phyloP scores from a whole-genome alignment of 768 basidiomycete species.

The Termitomyces sp. region DNA sequence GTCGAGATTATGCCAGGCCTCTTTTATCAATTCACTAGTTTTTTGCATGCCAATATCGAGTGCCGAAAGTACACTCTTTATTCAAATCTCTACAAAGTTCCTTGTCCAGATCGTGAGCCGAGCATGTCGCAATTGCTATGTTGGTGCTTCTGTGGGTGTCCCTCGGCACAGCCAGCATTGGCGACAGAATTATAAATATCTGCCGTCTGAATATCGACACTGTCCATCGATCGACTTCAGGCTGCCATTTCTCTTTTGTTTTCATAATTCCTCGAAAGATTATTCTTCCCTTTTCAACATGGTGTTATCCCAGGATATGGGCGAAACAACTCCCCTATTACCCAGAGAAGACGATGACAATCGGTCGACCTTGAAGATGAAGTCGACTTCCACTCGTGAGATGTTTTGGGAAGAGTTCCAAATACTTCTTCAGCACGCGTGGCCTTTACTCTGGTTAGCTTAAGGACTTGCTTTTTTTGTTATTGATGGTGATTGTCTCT shows the following conservation, averaged over 20 bases:
- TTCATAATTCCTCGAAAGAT: neutral
- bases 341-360: neutral
- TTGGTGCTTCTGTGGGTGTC: too few species aligned
- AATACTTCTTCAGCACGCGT: conserved; percentile 1
- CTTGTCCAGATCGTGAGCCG: too few species aligned
- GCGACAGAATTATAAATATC: too few species aligned
- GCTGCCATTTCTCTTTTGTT: neutral
- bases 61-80: too few species aligned
- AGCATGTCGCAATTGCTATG: too few species aligned
- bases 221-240: too few species aligned
- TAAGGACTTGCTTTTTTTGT: neutral
- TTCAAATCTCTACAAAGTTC: neutral
- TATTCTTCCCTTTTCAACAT: neutral
- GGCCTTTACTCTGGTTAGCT: conserved; percentile 10
- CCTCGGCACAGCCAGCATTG: too few species aligned
- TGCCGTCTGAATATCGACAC: too few species aligned
- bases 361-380: neutral
- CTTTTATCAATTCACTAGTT: too few species aligned
- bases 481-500: neutral
- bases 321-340: neutral
- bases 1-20: too few species aligned
- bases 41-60: neutral
- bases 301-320: neutral
- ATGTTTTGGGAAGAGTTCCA: conserved; percentile 9
- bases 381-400: neutral